Conservation (phyloP, 192 early-diverging fungal genomes). For the Neocallimastix lanati region DNA sequence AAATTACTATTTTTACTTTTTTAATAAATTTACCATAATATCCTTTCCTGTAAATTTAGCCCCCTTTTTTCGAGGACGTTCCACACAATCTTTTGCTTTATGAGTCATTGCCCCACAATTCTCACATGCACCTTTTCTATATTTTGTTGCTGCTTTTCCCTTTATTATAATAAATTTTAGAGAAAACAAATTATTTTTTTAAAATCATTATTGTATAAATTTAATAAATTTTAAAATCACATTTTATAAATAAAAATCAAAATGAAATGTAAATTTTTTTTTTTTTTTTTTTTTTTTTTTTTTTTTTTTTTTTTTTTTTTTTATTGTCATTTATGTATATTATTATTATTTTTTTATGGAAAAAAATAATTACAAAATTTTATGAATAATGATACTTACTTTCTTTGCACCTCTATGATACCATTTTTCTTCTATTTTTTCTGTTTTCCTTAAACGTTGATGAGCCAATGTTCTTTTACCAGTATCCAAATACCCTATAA, state of each 20-base stretch:
- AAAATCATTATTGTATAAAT: too few species aligned
- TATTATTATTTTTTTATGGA: too few species aligned
- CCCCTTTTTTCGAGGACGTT: slow-evolving; percentile 72
- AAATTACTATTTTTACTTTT: too few species aligned
- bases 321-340: too few species aligned
- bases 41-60: slow-evolving; percentile 74
- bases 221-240: too few species aligned
- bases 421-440: slow-evolving; percentile 40
- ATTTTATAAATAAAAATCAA: too few species aligned
- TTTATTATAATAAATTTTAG: too few species aligned
- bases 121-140: slow-evolving; percentile 83
- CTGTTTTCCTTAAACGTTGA: slow-evolving; percentile 33
- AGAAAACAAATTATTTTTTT: too few species aligned
- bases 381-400: slow-evolving; percentile 13
- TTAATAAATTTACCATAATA: slow-evolving; percentile 34
- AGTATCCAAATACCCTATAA: slow-evolving; percentile 56
- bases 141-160: slow-evolving; percentile 74
- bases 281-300: too few species aligned
- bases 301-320: too few species aligned
- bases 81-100: slow-evolving; percentile 82
- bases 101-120: slow-evolving; percentile 97
- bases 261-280: too few species aligned
- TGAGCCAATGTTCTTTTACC: slow-evolving; percentile 73
- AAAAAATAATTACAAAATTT: too few species aligned
- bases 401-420: slow-evolving; percentile 56